Conservation (phyloP, 495 filamentous ascomycete species). For the Parathielavia hyrcaniae region DNA sequence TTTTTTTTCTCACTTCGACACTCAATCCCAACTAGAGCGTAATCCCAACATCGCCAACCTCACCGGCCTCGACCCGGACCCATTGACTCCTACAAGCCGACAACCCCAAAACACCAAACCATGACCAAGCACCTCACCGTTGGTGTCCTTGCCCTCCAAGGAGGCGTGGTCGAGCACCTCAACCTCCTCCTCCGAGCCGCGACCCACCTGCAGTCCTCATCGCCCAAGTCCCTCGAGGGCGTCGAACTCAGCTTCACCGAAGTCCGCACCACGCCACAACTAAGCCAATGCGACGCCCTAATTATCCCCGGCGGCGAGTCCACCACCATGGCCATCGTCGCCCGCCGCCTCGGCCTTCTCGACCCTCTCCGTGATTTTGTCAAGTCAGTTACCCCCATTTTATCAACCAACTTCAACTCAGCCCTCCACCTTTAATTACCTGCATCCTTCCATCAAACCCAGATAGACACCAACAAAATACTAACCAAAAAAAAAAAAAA, state of each 20-base stretch:
- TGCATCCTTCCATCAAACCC: background rate
- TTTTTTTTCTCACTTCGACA: too few relatives aligned
- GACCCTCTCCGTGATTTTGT: slow-evolving; percentile 88
- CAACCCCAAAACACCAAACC: background rate
- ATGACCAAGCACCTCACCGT: slow-evolving; percentile 48
- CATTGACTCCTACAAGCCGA: too few relatives aligned
- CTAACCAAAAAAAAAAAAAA: background rate
- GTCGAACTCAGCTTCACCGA: slow-evolving; percentile 57
- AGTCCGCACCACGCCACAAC: slow-evolving; percentile 67
- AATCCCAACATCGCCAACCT: background rate
- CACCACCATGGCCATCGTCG: slow-evolving; percentile 87
- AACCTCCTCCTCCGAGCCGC: slow-evolving; percentile 64
- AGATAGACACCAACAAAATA: background rate
- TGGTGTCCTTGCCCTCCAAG: slow-evolving; percentile 87
- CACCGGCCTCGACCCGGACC: background rate
- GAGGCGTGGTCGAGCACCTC: slow-evolving; percentile 86
- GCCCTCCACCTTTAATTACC: background rate
- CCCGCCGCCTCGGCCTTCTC: slow-evolving; percentile 67
- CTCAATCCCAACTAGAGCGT: too few relatives aligned
- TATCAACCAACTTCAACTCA: background rate
- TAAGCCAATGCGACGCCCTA: slow-evolving; percentile 70
- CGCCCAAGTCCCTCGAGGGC: background rate
- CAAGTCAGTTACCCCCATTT: slow-evolving; percentile 55
- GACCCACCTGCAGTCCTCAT: slow-evolving; percentile 21
- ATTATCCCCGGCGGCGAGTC: slow-evolving; percentile 93